Evolutionary conservation across 768 basidiomycete species (phyloP).

Genomic region (Russula sp.): DNA sequence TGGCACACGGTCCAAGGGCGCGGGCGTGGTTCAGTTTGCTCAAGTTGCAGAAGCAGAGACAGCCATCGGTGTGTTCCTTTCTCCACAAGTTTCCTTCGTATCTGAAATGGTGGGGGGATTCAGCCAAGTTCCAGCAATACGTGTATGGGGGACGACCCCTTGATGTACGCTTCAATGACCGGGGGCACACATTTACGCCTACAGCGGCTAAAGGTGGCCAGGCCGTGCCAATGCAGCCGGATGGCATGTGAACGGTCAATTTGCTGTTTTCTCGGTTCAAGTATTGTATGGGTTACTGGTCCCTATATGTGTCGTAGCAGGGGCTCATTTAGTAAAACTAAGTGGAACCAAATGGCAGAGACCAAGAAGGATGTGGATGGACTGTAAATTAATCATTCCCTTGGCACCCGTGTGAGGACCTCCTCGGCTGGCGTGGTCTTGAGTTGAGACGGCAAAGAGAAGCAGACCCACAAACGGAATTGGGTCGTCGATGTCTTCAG

Average conservation of each 20-base stretch:
- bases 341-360: not conserved
- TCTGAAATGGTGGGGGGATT: constrained; percentile 31
- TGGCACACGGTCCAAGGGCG: constrained; percentile 73
- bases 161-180: constrained; percentile 91
- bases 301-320: not conserved
- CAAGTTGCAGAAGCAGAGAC: constrained; percentile 88
- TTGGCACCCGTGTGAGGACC: constrained; percentile 73
- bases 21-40: constrained; percentile 93
- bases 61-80: constrained; percentile 65
- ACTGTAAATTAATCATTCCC: too few relatives aligned
- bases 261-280: not conserved
- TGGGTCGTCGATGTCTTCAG: constrained; percentile 79
- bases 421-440: constrained; percentile 68
- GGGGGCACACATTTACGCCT: constrained; percentile 91
- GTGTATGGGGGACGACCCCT: constrained; percentile 89
- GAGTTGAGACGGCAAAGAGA: not conserved
- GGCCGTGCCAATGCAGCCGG: constrained; percentile 61
- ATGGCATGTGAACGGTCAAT: constrained; percentile 36
- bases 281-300: not conserved
- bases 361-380: too few relatives aligned
- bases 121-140: constrained; percentile 91
- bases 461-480: constrained; percentile 71
- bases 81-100: not conserved
- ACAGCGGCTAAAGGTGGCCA: constrained; percentile 87
- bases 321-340: not conserved